Percentiles rank a stretch among this genome's conserved stretches.
Conservation (phyloP, 768 basidiomycete species). For the Trametes elegans region DNA sequence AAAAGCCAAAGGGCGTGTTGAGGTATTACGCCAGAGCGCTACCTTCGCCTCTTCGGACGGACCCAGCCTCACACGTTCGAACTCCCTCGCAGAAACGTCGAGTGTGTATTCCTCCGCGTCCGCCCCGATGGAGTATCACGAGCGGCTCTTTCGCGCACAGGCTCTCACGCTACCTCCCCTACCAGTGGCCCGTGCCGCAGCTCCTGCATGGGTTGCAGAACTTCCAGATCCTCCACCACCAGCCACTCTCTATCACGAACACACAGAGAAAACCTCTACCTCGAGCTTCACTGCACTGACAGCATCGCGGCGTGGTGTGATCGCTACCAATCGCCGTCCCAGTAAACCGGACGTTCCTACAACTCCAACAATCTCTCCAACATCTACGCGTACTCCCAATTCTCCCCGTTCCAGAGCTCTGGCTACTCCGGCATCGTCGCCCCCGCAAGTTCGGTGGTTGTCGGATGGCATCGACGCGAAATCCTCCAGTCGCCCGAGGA, state of each 20-base stretch:
- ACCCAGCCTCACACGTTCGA: conserved; percentile 2
- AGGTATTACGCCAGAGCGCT: conserved; percentile 3
- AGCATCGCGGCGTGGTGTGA: background rate
- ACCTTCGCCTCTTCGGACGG: background rate
- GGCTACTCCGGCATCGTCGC: conserved; percentile 2
- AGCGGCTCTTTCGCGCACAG: conserved; percentile 21
- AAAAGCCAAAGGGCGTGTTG: conserved; percentile 8
- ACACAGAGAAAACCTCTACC: too few species aligned
- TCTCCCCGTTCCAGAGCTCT: background rate
- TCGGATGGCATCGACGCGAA: background rate
- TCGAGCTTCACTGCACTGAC: background rate
- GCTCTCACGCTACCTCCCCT: conserved; percentile 23
- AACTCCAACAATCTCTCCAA: background rate
- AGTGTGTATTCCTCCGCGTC: conserved; percentile 39
- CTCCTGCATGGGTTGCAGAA: conserved; percentile 12
- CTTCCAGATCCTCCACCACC: conserved; percentile 8
- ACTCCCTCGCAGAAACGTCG: conserved; percentile 23
- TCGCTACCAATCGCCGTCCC: background rate
- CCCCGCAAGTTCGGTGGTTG: conserved; percentile 13
- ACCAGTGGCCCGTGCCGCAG: conserved; percentile 18
- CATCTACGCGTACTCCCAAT: background rate
- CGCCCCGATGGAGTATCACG: conserved; percentile 30
- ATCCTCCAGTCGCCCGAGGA: background rate
- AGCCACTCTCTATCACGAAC: background rate
- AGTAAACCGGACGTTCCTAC: conserved; percentile 4